Evolutionary conservation across 2,329 filamentous ascomycete genomes (phyloP).

Genomic region (Leptographium flavum): DNA sequence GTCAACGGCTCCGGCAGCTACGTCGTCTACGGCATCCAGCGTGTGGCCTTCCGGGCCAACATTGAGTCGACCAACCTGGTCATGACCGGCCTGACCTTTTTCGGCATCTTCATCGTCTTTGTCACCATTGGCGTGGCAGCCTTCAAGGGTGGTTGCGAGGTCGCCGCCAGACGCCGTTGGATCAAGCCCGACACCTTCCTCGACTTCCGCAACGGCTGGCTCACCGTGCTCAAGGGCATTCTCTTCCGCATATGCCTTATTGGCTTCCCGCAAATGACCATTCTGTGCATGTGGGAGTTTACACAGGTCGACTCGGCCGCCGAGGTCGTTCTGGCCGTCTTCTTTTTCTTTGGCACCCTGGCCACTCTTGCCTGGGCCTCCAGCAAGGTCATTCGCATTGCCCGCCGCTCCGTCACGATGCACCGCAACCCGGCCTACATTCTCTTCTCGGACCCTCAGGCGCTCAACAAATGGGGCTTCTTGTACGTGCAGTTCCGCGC

Average conservation of each 20-base stretch:
- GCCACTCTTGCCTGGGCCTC: slow-evolving; percentile 63
- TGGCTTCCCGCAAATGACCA: slow-evolving; percentile 71
- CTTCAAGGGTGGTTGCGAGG: slow-evolving; percentile 64
- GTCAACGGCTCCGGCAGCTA: slow-evolving; percentile 26
- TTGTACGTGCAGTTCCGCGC: slow-evolving; percentile 82
- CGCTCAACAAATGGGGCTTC: slow-evolving; percentile 86
- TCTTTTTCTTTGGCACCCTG: slow-evolving; percentile 66
- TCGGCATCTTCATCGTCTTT: slow-evolving; percentile 60
- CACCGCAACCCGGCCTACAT: slow-evolving; percentile 88
- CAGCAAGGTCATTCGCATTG: slow-evolving; percentile 68
- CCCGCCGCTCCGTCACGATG: slow-evolving; percentile 66
- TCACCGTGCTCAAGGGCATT: slow-evolving; percentile 72
- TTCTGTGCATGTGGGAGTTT: slow-evolving; percentile 76
- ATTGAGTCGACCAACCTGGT: slow-evolving; percentile 80
- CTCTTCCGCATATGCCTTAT: slow-evolving; percentile 72
- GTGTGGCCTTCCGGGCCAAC: slow-evolving; percentile 64
- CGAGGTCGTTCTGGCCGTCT: slow-evolving; percentile 63
- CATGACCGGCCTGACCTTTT: slow-evolving; percentile 70
- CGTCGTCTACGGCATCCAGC: slow-evolving; percentile 58
- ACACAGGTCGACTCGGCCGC: slow-evolving; percentile 64
- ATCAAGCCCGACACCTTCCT: slow-evolving; percentile 61
- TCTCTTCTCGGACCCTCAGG: slow-evolving; percentile 71
- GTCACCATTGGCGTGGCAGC: slow-evolving; percentile 53
- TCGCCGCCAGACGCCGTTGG: slow-evolving; percentile 53
- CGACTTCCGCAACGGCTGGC: slow-evolving; percentile 80